A percentile compares a stretch with the other conserved stretches of the same genome.
phyloP scores from a whole-genome alignment of 768 basidiomycete genomes.

The Phlebiopsis gigantea region DNA sequence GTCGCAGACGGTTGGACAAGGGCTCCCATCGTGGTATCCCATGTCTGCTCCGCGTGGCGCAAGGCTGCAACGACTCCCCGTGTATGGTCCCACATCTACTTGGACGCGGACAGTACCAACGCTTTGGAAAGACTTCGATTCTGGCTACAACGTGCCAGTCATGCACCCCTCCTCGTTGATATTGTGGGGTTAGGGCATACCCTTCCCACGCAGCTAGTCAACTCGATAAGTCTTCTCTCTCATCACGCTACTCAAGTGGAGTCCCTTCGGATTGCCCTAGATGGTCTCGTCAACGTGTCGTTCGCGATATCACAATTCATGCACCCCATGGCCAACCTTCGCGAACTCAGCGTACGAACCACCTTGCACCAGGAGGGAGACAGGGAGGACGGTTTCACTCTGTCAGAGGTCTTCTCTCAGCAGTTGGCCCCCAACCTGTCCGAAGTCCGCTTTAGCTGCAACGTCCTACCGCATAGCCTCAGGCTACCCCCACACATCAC shows the following conservation, averaged over 20 bases:
- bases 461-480: constrained; percentile 19
- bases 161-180: constrained; percentile 40
- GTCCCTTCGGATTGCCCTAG: constrained; percentile 36
- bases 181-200: constrained; percentile 28
- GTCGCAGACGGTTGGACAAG: constrained; percentile 46
- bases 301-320: constrained; percentile 34
- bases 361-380: constrained; percentile 4
- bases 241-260: constrained; percentile 39
- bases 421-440: constrained; percentile 16
- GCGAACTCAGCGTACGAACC: constrained; percentile 13
- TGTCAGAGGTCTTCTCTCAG: constrained; percentile 11
- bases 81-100: constrained; percentile 53
- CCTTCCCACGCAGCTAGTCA: constrained; percentile 24
- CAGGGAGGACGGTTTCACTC: background rate
- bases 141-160: constrained; percentile 46
- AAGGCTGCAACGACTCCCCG: constrained; percentile 44
- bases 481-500: constrained; percentile 26
- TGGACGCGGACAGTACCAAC: constrained; percentile 41
- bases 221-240: constrained; percentile 37
- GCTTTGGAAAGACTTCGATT: constrained; percentile 37
- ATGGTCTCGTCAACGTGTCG: constrained; percentile 33
- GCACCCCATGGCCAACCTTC: constrained; percentile 32
- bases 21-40: constrained; percentile 49
- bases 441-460: constrained; percentile 11
- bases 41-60: constrained; percentile 58